These are phyloP conservation scores for Bipolaris gigantea DNA, from an alignment of 2,329 filamentous ascomycete genomes.

Conservation along the genomic window DNA sequence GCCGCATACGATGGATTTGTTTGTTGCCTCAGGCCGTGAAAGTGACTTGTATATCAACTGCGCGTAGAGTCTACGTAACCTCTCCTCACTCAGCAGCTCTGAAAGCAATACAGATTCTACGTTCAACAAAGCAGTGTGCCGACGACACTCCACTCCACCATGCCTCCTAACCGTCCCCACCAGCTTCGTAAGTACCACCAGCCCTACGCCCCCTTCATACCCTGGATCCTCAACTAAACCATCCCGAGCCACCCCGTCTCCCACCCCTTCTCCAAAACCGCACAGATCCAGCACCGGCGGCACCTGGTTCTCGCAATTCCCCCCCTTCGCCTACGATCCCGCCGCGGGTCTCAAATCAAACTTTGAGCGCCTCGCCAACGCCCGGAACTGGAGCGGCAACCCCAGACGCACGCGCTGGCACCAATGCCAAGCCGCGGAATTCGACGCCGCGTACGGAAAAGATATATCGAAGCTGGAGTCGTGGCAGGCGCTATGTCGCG, in stretches of 20 bases:
- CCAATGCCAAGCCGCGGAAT: constrained; percentile 12
- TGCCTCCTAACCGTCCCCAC: background rate
- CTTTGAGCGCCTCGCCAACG: constrained; percentile 10
- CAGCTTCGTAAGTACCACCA: background rate
- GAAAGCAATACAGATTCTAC: background rate
- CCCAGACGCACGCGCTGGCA: constrained; percentile 5
- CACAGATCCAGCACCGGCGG: background rate
- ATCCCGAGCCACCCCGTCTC: background rate
- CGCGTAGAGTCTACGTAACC: background rate
- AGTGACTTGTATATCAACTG: background rate
- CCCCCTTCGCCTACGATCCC: constrained; percentile 7
- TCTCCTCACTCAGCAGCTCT: too few relatives aligned
- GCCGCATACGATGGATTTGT: background rate
- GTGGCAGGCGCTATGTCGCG: constrained; percentile 25
- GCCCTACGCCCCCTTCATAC: background rate
- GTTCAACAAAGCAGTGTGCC: background rate
- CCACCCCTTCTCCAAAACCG: background rate
- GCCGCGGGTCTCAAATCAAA: constrained; percentile 4
- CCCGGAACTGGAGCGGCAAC: constrained; percentile 8
- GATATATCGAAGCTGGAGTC: constrained; percentile 13
- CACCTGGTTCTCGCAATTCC: constrained; percentile 10
- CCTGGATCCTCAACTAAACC: background rate
- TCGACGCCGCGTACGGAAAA: constrained; percentile 7
- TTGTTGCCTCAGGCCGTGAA: background rate
- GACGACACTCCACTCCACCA: background rate